Evolutionary conservation across 352 stramenopile species (phyloP), one percentile per base, ranked within the genome.

Genomic region (Phytopythium mirpurense): DNA sequence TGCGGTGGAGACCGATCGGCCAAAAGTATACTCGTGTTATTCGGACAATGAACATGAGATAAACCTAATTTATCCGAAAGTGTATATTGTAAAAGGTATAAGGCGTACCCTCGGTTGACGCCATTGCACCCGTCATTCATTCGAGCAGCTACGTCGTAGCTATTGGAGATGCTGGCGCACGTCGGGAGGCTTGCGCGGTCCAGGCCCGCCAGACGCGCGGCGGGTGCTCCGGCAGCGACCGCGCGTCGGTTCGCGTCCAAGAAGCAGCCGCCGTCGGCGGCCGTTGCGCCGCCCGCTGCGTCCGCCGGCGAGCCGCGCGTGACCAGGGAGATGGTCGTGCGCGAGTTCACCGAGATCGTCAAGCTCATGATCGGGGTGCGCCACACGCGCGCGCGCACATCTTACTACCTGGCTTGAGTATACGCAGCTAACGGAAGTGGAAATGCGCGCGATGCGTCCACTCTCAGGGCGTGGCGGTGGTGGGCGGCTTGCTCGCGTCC

Each of bases 351-450:
- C 26, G 80, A 85, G 56, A 72, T 88, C 46, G 51, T 73, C 34
- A 88, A 87, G 67, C 72, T 91, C 51, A 65, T 82, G 47, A 43
- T 87, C 12, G 70, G 72, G 26, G 71, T 82, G 62, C 51, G 65
- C 29, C 9, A 49, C 2, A 24, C 18, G 14, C 43, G 10, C n/a
- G 16, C 14, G 40, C 11, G 40, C 19, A 10, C 14, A 32, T 32
- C n/a, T n/a, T n/a, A n/a, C n/a, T n/a, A n/a, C n/a, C n/a, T n/a
- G n/a, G n/a, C n/a, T n/a, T n/a, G n/a, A n/a, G n/a, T n/a, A n/a
- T n/a, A n/a, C n/a, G n/a, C n/a, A n/a, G n/a, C n/a, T n/a, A n/a
- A n/a, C n/a, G n/a, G n/a, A n/a, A n/a, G n/a, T n/a, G n/a, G n/a
- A n/a, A n/a, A n/a, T n/a, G n/a, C n/a, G n/a, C n/a, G n/a, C n/a